Evolutionary conservation across 306 rosid species (phyloP).

Genomic region (Ochetophila trinervis): DNA sequence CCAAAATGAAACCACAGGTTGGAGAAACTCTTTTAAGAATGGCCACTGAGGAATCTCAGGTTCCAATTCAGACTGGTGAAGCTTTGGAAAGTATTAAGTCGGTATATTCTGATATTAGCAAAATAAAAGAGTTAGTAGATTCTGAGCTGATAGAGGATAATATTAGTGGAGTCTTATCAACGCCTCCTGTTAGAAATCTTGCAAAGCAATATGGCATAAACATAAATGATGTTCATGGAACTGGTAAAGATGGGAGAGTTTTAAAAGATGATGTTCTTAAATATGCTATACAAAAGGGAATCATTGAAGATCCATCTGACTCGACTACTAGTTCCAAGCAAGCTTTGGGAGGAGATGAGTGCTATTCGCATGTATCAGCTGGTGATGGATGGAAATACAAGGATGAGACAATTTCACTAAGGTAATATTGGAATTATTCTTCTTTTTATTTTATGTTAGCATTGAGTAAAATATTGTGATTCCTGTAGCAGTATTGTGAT

Average conservation of each 20-base stretch:
- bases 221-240: conserved; percentile 66
- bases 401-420: conserved; percentile 58
- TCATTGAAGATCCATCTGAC: conserved; percentile 33
- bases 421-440: conserved; percentile 44
- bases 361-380: conserved; percentile 20
- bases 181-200: conserved; percentile 76
- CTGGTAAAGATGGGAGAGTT: conserved; percentile 80
- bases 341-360: conserved; percentile 33
- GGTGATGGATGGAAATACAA: conserved; percentile 34
- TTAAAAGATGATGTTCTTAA: conserved; percentile 70
- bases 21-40: conserved; percentile 83
- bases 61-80: conserved; percentile 23
- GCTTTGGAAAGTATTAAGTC: conserved; percentile 38
- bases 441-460: too few relatives aligned
- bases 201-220: conserved; percentile 73
- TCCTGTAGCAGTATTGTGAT: too few relatives aligned
- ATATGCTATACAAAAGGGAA: conserved; percentile 57
- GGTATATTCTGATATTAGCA: conserved; percentile 39
- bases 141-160: conserved; percentile 34
- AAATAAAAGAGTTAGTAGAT: too few relatives aligned
- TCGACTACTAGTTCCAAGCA: conserved; percentile 36
- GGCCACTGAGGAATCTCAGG: conserved; percentile 38
- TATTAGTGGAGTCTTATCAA: conserved; percentile 54
- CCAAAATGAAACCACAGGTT: conserved; percentile 54
- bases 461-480: too few relatives aligned